Base-by-base conservation (phyloP, 2,329 filamentous ascomycete species). In the Ascochyta lentis region DNA sequence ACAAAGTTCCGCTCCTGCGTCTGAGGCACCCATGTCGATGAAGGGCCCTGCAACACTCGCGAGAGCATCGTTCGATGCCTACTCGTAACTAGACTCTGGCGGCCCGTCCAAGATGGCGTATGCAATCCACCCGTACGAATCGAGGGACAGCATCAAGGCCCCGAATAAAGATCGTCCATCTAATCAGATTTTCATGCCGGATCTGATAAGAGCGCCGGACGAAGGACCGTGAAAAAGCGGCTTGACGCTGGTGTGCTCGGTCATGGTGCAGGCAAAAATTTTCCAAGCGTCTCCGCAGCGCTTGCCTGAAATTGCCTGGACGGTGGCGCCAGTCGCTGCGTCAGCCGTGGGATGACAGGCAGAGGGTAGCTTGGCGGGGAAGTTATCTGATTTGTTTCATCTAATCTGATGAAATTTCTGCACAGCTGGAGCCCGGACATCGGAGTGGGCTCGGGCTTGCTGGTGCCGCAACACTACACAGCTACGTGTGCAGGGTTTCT, bases 141-240 rank as follows among this genome's bases (percentile, higher is more conserved):
- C 45, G 54, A 53, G 49, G 34, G 39, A 31, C 43, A 42, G 42
- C 43, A 59, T 57, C 55, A 50, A 41, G 42, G 52, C 54, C 40
- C 54, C 54, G 54, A 45, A 49, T 40, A 49, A 48, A 60, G 65
- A 62, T 58, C 55, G 44, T 47, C 58, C 47, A 65, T 68, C 65
- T 69, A 65, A 69, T 66, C 66, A 56, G 53, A 56, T 56, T 41
- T 56, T 48, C 48, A 10, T 34, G 51, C 58, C 44, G 37, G 57
- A 73, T 73, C 71, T 67, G 71, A 74, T 73, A 69, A 73, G 47
- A 62, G 61, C 49, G 48, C 31, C 54, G 51, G 57, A 56, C 37
- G 23, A 37, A 63, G 45, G 29, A 51, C 48, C 58, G 52, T 24
- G 41, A 49, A 54, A 54, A 48, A 44, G 53, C 49, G 59, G 62